Evolutionary conservation across 1,284 basidiomycete genomes (phyloP), one percentile per base, ranked within the genome.

Genomic region (Cutaneotrichosporon mucoides): DNA sequence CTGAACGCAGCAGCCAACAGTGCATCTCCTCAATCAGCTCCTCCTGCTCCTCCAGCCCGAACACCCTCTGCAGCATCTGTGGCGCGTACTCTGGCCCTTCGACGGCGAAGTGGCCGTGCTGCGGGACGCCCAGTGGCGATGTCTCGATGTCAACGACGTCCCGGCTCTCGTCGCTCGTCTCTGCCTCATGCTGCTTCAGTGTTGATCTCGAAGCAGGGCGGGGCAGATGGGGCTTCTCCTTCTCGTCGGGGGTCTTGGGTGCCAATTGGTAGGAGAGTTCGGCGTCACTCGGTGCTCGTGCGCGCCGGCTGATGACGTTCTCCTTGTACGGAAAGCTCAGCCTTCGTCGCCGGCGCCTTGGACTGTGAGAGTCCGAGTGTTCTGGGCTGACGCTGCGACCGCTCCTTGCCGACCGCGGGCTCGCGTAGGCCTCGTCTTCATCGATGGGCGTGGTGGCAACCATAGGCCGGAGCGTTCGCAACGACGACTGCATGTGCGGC

Each of bases 1-100:
- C 24, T 24, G 24, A 24, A 24, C 24, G 24, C 64, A 96, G 78
- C 49, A 95, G 80, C 88, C 89, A 92, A 72, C 90, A 92, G 1
- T 88, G 87, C 84, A 93, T 86, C 80, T 92, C 90, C 86, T 89
- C 87, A 58, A 89, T 78, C 5, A 96, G 91, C 74, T 93, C 89
- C 58, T 87, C 83, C 45, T 90, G 87, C 38, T 84, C 85, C 38
- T 85, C 81, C 40, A 96, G 73, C 35, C 89, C 88, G 68, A 92
- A 96, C 1, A 96, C 85, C 48, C 93, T 89, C 71, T 84, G 85
- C 57, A 96, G 76, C 49, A 51, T 51, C 11, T 51, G n/a, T 9
- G 16, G 37, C 24, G 8, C 15, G n/a, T 37, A 11, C 37, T 33
- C 34, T 33, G 33, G 11, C 24, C 24, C 24, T 24, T 24, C 24